Base-by-base conservation (phyloP, 768 basidiomycete species). In the Lentinula edodes region DNA sequence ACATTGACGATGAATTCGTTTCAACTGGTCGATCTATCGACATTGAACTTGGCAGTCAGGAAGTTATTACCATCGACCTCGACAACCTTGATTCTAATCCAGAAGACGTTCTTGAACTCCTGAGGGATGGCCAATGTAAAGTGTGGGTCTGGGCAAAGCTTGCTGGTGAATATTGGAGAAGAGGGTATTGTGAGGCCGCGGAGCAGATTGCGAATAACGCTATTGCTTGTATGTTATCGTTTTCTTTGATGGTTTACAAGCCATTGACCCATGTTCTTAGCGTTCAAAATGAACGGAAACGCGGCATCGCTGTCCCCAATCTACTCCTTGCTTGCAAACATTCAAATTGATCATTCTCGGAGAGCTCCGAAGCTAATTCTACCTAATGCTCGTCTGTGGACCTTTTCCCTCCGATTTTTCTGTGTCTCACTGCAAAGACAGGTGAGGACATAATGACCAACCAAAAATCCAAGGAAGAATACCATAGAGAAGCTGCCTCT, bases 61-160 rank as follows among this genome's bases (percentile, higher is more conserved):
- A 95, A 74, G 84, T 91, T 69, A 90, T 95, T 62, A 90, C 91
- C 20, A 88, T 98, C 62, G 91, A 96, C 77, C 82, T 98, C 42
- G 90, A 92, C 76, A 80, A 88, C 66, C 86, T 98, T 55, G 90
- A 92, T 72, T 86, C 86, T 4, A 87, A 84, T 67, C 85, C 88
- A 6, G 85, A 88, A 63, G 88, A 91, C 63, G 85, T 93, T 2
- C 75, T 90, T 53, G 86, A 89, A 66, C 72, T 95, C 3, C 71
- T 95, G 52, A 83, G 80, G 61, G 87, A 90, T 35, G 88, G 88
- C 0, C 83, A 87, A 60, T 91, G 88, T 59, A 85, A 78, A 62
- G 84, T 86, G 16, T 84, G 82, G 70, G 83, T 89, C 10, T 95
- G 92, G 92, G 86, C 90, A 1, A 86, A 85, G 63, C 79, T 95